These are phyloP conservation scores for Mortierella polycephala DNA, from an alignment of 371 early-diverging fungal species.

Conservation along the genomic window DNA sequence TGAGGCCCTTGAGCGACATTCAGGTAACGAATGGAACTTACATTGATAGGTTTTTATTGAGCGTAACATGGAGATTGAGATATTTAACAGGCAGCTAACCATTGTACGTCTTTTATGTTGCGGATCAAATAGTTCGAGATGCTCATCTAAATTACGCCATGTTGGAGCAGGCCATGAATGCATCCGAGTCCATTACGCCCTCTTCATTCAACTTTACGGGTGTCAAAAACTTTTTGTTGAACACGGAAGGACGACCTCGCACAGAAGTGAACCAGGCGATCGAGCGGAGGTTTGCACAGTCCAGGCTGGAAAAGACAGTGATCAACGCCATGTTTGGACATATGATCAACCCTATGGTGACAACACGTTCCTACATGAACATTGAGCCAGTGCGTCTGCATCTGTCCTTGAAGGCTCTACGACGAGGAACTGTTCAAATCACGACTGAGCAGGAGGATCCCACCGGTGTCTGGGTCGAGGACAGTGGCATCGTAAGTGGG, in stretches of 20 bases:
- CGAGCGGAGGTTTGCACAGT: conserved; percentile 44
- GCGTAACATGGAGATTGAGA: background rate
- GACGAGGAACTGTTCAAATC: conserved; percentile 73
- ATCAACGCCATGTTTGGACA: conserved; percentile 82
- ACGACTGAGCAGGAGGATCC: conserved; percentile 66
- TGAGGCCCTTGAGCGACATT: conserved; percentile 34
- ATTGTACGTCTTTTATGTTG: background rate
- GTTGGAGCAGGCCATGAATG: conserved; percentile 79
- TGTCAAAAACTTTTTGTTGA: conserved; percentile 77
- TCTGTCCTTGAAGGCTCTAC: conserved; percentile 70
- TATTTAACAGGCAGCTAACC: no score
- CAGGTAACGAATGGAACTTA: conserved; percentile 26
- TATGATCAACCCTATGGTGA: conserved; percentile 79
- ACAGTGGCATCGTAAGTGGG: conserved; percentile 77
- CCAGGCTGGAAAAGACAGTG: conserved; percentile 71
- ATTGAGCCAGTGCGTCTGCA: conserved; percentile 73
- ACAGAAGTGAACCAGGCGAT: conserved; percentile 64
- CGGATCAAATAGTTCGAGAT: conserved; percentile 67
- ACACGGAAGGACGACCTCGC: conserved; percentile 76
- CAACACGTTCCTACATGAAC: conserved; percentile 83
- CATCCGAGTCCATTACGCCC: conserved; percentile 48
- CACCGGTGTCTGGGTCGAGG: conserved; percentile 73
- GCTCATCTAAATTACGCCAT: conserved; percentile 77
- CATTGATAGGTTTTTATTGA: background rate
- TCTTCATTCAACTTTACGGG: conserved; percentile 48